phyloP scores from a whole-genome alignment of 805 yeast genomes.

The Candida wancherniae region DNA sequence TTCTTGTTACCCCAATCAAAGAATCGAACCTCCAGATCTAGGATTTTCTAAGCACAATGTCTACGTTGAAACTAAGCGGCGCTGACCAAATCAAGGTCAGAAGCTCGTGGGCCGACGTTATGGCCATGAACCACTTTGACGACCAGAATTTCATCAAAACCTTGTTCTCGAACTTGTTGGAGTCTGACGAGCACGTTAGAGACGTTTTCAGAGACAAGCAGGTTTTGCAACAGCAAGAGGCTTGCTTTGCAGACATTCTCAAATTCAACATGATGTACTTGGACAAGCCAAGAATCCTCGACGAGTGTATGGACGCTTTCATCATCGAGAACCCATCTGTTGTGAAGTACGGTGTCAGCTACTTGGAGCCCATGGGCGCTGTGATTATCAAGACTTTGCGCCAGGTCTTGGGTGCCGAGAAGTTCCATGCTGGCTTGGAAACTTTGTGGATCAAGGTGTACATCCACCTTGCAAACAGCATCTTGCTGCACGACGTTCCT shows the following conservation, averaged over 20 bases:
- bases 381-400: constrained; percentile 35
- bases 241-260: constrained; percentile 34
- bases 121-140: constrained; percentile 25
- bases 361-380: constrained; percentile 41
- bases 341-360: constrained; percentile 21
- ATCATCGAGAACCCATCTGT: constrained; percentile 27
- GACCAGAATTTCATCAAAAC: constrained; percentile 27
- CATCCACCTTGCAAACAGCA: constrained; percentile 35
- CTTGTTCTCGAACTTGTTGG: constrained; percentile 31
- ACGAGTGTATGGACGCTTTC: constrained; percentile 32
- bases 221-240: constrained; percentile 26
- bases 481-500: constrained; percentile 25
- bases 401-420: constrained; percentile 29
- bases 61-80: constrained; percentile 7
- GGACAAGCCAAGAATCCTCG: constrained; percentile 23
- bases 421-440: constrained; percentile 30
- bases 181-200: constrained; percentile 25
- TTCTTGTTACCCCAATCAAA: not conserved
- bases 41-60: constrained; percentile 7
- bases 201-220: constrained; percentile 18
- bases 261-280: constrained; percentile 28
- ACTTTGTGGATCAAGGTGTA: constrained; percentile 37
- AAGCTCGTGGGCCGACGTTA: constrained; percentile 32
- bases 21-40: too few relatives aligned
- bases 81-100: constrained; percentile 21